A percentile compares a stretch with the other conserved stretches of the same genome.
Conservation (phyloP, 805 yeast genomes). For the Tetrapisispora taiwanensis region DNA sequence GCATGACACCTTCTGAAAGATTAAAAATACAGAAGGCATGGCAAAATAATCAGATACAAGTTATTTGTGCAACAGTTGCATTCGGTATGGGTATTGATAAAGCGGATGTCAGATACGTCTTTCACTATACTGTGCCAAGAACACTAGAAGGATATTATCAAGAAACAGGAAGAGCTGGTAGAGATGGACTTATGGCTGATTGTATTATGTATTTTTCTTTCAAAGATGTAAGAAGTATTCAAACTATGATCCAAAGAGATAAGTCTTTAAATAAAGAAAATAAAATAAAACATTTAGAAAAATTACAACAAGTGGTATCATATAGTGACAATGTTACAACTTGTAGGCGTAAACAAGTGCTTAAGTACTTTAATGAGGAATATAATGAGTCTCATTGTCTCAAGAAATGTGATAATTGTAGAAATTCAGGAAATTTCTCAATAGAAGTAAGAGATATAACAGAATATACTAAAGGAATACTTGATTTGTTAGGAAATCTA, state of each 20-base stretch:
- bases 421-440: constrained; percentile 33
- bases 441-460: constrained; percentile 62
- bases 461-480: constrained; percentile 45
- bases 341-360: constrained; percentile 81
- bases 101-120: constrained; percentile 87
- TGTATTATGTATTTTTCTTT: constrained; percentile 78
- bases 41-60: constrained; percentile 64
- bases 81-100: constrained; percentile 99
- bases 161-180: constrained; percentile 97
- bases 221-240: constrained; percentile 69
- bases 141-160: constrained; percentile 95
- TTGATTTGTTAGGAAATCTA: constrained; percentile 46
- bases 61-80: constrained; percentile 95
- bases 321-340: constrained; percentile 89
- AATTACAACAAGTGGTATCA: constrained; percentile 74
- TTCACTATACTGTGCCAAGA: constrained; percentile 81
- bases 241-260: constrained; percentile 70
- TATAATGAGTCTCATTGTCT: constrained; percentile 60
- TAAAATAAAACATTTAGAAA: constrained; percentile 68
- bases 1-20: constrained; percentile 74
- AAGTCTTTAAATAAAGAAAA: constrained; percentile 52
- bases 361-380: constrained; percentile 82
- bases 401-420: constrained; percentile 81
- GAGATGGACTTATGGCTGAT: constrained; percentile 79
- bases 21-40: constrained; percentile 60